Evolutionary conservation across 805 yeast species (phyloP), one percentile per base, ranked within the genome.

Genomic region (Hanseniaspora singularis): DNA sequence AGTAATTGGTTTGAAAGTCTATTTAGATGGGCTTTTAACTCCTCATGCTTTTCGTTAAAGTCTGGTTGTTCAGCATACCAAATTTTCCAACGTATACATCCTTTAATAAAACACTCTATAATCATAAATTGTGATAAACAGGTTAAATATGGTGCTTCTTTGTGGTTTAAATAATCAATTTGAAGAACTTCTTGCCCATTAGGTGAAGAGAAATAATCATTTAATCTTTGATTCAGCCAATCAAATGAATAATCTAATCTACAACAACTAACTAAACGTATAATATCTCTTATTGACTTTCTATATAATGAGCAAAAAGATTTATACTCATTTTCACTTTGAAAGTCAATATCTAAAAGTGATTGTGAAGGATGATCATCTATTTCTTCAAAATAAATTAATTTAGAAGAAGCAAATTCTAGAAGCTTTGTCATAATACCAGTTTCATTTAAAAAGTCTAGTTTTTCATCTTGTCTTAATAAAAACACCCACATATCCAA

Each of bases 401-500:
- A 71, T 49, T 95, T 74, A 53, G 81, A 77, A 0, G 95, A 81
- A 1, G 94, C 76, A 32, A 76, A 73, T 54, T 83, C 83, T 40
- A 94, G 65, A 33, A 92, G 65, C 14, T 75, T 77, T 15, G 92
- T 80, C 48, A 84, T 64, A 27, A 67, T 55, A 32, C 74, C 72
- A 5, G 70, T 67, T 52, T 71, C 72, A 11, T 76, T 74, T 38
- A 63, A 39, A 28, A 59, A 43, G 10, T 63, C 63, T 50, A 79
- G 69, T 39, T 82, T 67, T 50, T 79, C 84, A 54, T 87, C 95
- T 49, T 79, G 75, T 55, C 99, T 72, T 43, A 94, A 65, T 53
- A 89, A 76, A 2, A 89, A 76, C 51, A 94, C 86, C 98, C 98
- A 94, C 66, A 92, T 81, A 59, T 87, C 95, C 44, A 92, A 64